A percentile compares a stretch with the other conserved stretches of the same genome.
Evolutionary conservation across 2,329 filamentous ascomycete genomes (phyloP).

Genomic region (Sordariomycetes sp.): DNA sequence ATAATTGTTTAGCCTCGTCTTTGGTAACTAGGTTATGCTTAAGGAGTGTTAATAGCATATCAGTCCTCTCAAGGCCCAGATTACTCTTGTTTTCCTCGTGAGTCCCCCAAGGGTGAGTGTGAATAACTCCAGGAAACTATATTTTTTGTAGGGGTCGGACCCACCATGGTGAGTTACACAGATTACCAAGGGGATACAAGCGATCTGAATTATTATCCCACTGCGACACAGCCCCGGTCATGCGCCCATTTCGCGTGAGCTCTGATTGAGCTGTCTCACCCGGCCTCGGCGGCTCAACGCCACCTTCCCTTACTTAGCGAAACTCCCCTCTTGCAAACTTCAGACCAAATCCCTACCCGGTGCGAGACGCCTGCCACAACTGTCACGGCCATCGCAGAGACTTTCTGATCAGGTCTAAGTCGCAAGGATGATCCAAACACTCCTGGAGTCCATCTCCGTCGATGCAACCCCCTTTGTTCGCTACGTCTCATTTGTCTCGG

Average conservation of each 20-base stretch:
- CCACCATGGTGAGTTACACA: too few relatives aligned
- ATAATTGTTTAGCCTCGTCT: too few relatives aligned
- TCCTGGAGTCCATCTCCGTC: neutral
- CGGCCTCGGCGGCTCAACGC: neutral
- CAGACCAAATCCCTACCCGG: neutral
- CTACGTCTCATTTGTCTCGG: constrained; percentile 23
- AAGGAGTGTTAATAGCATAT: too few relatives aligned
- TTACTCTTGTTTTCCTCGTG: too few relatives aligned
- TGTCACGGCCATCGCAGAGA: neutral
- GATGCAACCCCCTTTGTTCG: constrained; percentile 18
- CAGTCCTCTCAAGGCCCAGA: too few relatives aligned
- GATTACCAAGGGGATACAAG: too few relatives aligned
- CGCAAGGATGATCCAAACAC: neutral
- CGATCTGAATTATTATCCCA: too few relatives aligned
- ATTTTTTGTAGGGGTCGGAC: too few relatives aligned
- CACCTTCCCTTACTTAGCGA: neutral
- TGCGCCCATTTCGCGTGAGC: neutral
- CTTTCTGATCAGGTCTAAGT: neutral
- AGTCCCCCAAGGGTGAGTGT: too few relatives aligned
- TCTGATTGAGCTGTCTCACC: neutral
- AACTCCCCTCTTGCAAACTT: neutral
- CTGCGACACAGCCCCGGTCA: neutral
- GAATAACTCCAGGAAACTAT: too few relatives aligned
- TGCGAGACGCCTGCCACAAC: neutral
- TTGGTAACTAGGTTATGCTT: too few relatives aligned